Evolutionary conservation across 306 rosid genomes (phyloP).

Genomic region (Glycine tomentella): DNA sequence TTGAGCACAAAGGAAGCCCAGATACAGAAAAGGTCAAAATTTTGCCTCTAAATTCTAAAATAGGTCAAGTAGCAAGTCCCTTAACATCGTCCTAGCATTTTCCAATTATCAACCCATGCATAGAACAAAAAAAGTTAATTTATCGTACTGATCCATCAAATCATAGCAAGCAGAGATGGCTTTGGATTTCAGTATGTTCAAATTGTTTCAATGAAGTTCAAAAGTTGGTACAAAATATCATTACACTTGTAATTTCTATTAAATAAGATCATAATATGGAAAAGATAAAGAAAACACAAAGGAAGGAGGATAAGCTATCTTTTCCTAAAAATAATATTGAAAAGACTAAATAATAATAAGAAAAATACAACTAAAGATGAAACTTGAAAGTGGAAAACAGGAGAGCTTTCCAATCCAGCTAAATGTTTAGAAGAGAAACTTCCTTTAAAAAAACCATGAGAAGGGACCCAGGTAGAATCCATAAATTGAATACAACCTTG

Average conservation of each 20-base stretch:
- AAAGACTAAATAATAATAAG: background rate
- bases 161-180: background rate
- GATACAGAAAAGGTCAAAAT: background rate
- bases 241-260: background rate
- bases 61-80: constrained; percentile 1
- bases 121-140: background rate
- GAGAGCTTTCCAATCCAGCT: background rate
- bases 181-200: background rate
- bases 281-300: background rate
- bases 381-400: background rate
- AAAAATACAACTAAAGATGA: background rate
- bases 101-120: background rate
- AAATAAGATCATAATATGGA: background rate
- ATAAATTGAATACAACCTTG: background rate
- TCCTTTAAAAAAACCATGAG: background rate
- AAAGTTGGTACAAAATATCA: background rate
- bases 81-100: constrained; percentile 6
- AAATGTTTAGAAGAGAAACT: background rate
- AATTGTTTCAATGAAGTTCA: constrained; percentile 1
- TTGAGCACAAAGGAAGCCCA: background rate
- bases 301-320: background rate
- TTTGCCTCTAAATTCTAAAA: background rate
- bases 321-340: background rate
- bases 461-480: background rate
- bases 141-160: background rate